phyloP scores from a whole-genome alignment of 2,329 filamentous ascomycete genomes.

The Aspergillus thermomutatus region DNA sequence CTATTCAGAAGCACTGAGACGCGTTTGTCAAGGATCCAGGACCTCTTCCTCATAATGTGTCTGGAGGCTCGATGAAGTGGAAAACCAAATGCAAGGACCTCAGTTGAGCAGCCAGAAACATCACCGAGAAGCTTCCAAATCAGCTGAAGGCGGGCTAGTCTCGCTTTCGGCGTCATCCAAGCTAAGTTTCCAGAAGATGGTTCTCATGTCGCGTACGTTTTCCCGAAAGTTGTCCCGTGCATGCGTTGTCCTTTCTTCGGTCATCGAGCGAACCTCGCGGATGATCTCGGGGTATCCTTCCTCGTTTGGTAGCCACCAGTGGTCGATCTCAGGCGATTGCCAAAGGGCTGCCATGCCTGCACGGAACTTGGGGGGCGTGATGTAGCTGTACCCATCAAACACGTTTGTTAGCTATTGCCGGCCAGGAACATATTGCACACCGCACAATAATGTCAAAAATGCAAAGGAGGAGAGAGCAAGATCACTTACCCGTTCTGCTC shows the following conservation, averaged over 20 bases:
- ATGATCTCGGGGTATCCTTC: slow-evolving; percentile 72
- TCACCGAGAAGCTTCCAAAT: slow-evolving; percentile 2
- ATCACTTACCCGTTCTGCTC: slow-evolving; percentile 72
- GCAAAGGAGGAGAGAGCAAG: not conserved
- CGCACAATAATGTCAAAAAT: not conserved
- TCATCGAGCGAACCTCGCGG: slow-evolving; percentile 73
- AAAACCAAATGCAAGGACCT: not conserved
- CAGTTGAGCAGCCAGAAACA: not conserved
- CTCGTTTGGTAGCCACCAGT: slow-evolving; percentile 88
- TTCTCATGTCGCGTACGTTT: slow-evolving; percentile 70
- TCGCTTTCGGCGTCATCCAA: slow-evolving; percentile 45
- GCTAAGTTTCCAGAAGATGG: slow-evolving; percentile 65
- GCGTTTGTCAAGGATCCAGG: not conserved
- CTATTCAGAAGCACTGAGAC: not conserved
- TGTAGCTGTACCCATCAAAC: slow-evolving; percentile 60
- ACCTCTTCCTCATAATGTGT: not conserved
- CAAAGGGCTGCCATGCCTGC: slow-evolving; percentile 73
- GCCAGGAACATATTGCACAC: not conserved
- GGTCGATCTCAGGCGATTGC: slow-evolving; percentile 64
- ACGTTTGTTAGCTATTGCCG: slow-evolving; percentile 1
- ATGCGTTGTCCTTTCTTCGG: slow-evolving; percentile 67
- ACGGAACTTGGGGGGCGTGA: slow-evolving; percentile 73
- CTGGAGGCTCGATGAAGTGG: not conserved
- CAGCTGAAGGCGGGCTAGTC: slow-evolving; percentile 22
- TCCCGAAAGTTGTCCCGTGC: slow-evolving; percentile 53